Conservation (phyloP, 805 yeast species). For the Myxozyma neglecta region DNA sequence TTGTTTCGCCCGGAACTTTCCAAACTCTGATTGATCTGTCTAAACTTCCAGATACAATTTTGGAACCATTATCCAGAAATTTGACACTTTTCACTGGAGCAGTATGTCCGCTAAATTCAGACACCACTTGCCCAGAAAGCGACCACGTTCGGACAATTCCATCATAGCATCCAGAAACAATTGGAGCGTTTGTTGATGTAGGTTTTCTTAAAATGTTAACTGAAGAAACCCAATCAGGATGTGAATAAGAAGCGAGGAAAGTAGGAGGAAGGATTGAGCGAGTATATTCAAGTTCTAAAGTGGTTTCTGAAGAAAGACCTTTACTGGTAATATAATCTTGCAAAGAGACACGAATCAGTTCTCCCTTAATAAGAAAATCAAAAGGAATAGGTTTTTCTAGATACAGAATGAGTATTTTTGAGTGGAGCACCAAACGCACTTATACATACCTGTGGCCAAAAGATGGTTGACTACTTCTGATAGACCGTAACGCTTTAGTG, state of each 20-base stretch:
- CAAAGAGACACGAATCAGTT: conserved; percentile 68
- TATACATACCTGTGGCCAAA: conserved; percentile 44
- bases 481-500: conserved; percentile 84
- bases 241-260: conserved; percentile 78
- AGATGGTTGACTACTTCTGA: conserved; percentile 95
- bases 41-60: conserved; percentile 81
- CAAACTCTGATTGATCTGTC: conserved; percentile 88
- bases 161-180: conserved; percentile 88
- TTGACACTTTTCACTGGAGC: conserved; percentile 81
- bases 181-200: conserved; percentile 43
- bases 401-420: neutral
- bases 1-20: conserved; percentile 57
- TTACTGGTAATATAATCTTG: conserved; percentile 73
- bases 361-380: conserved; percentile 82
- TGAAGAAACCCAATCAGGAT: conserved; percentile 95
- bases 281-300: conserved; percentile 81
- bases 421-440: neutral
- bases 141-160: conserved; percentile 92
- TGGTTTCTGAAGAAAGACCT: conserved; percentile 80
- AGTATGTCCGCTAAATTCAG: conserved; percentile 83
- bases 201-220: conserved; percentile 48
- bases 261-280: conserved; percentile 94
- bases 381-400: conserved; percentile 71
- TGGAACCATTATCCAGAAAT: conserved; percentile 53
- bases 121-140: conserved; percentile 72